Conservation (phyloP, 208 protist genomes). For the Entamoeba histolytica region DNA sequence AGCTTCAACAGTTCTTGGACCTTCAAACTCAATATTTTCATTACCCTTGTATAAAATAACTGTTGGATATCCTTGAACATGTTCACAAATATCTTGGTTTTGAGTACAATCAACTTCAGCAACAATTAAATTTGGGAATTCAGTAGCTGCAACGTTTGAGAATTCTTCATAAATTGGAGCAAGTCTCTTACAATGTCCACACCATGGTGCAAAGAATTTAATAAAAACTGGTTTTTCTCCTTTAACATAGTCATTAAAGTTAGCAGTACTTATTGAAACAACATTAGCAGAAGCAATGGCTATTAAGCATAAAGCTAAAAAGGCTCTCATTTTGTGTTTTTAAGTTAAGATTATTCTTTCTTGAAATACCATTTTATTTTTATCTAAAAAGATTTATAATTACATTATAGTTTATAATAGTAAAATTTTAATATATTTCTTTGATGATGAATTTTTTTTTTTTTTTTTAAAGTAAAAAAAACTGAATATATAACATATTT, state of each 20-base stretch:
- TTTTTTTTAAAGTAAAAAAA: no score
- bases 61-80: neutral
- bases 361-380: no score
- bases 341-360: no score
- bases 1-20: neutral
- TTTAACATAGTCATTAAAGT: neutral
- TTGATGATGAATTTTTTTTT: no score
- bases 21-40: neutral
- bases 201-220: neutral
- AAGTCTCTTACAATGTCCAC: neutral
- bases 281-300: neutral
- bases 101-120: neutral
- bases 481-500: no score
- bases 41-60: neutral
- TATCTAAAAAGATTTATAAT: no score
- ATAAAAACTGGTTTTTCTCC: neutral
- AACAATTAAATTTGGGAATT: neutral
- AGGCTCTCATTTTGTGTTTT: neutral
- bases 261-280: neutral
- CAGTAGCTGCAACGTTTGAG: neutral
- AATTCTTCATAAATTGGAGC: neutral
- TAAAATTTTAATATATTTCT: no score
- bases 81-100: neutral
- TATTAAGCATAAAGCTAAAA: neutral
- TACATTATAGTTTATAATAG: no score